Base-by-base conservation (phyloP, 305 asterid species). In the Solanum hybrid region DNA sequence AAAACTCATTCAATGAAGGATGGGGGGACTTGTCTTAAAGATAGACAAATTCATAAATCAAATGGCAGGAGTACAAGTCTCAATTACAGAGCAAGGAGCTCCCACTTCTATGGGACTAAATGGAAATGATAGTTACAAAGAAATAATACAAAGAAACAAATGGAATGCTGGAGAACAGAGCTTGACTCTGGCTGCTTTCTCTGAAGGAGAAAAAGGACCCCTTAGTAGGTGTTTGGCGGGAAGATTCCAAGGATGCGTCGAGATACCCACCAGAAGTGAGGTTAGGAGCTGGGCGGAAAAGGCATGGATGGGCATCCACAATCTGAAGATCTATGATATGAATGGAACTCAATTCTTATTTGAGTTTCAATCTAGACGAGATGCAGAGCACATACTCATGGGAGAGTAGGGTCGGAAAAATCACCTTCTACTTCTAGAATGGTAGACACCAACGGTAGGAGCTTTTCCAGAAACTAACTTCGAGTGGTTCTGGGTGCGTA, bases 391-490 rank as follows among this genome's bases (percentile, higher is more conserved):
- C 28, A 22, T 64, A 22, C 73, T 64, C 11, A n/a, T 64, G 6
- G 28, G 13, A 22, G 13, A n/a, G 14, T 67, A 2, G 74, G 11
- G 74, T n/a, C 6, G 7, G 0, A 67, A 11, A 67, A n/a, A 67
- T 67, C 7, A 67, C 75, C 29, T 24, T n/a, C 29, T 67, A 0
- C 14, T 67, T 24, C 1, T 67, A 67, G 75, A 67, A 67, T 67
- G 14, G 74, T 67, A 2, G 74, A 67, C 6, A 11, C 3, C 14
- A 67, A n/a, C 1, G 6, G 0, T 0, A 11, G 0, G 14, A 67
- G 14, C 14, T 24, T 67, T 67, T 24, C 29, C 1, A 9, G 29
- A 67, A 8, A n/a, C 74, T 4, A 67, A n/a, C 74, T 67, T 22
- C 0, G 13, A 67, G 12, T 67, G 29, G 74, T 67, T 67, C 0